Conservation (phyloP, 2,329 filamentous ascomycete genomes). For the Colletotrichum lentis region DNA sequence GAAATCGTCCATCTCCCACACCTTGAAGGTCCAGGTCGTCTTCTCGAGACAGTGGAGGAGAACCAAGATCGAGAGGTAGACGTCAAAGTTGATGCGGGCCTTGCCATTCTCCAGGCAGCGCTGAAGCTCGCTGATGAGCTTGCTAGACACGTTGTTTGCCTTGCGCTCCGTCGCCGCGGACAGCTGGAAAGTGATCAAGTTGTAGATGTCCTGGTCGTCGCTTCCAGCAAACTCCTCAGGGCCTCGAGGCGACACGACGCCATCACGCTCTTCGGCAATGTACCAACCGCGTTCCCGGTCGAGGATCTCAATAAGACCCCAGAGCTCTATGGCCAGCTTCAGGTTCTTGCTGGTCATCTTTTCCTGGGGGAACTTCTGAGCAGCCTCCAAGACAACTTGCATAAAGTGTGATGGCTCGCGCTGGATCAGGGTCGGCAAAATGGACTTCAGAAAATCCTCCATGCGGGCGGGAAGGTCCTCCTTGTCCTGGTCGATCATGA, state of each 20-base stretch:
- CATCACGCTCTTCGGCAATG: slow-evolving; percentile 59
- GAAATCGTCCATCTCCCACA: slow-evolving; percentile 70
- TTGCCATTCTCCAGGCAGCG: slow-evolving; percentile 68
- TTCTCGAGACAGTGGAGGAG: slow-evolving; percentile 73
- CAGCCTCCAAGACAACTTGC: slow-evolving; percentile 65
- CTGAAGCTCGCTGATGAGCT: slow-evolving; percentile 67
- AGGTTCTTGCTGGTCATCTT: slow-evolving; percentile 64
- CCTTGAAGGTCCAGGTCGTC: slow-evolving; percentile 73
- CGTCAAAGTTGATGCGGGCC: slow-evolving; percentile 65
- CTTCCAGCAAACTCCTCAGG: slow-evolving; percentile 60
- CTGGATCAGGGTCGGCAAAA: slow-evolving; percentile 65
- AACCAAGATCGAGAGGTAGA: slow-evolving; percentile 69
- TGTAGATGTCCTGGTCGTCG: slow-evolving; percentile 65
- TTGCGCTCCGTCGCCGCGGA: slow-evolving; percentile 71
- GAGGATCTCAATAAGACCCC: slow-evolving; percentile 71
- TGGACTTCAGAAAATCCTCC: slow-evolving; percentile 67
- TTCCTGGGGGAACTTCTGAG: slow-evolving; percentile 54
- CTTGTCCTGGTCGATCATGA: slow-evolving; percentile 68
- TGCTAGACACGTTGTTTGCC: slow-evolving; percentile 66
- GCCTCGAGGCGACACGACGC: slow-evolving; percentile 52
- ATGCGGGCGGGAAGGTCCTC: slow-evolving; percentile 68
- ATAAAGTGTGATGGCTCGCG: slow-evolving; percentile 69
- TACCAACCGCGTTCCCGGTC: slow-evolving; percentile 71
- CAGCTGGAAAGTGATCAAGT: slow-evolving; percentile 69
- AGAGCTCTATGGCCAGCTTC: slow-evolving; percentile 67